Evolutionary conservation across 768 basidiomycete species (phyloP).

Genomic region (Suillus americanus): DNA sequence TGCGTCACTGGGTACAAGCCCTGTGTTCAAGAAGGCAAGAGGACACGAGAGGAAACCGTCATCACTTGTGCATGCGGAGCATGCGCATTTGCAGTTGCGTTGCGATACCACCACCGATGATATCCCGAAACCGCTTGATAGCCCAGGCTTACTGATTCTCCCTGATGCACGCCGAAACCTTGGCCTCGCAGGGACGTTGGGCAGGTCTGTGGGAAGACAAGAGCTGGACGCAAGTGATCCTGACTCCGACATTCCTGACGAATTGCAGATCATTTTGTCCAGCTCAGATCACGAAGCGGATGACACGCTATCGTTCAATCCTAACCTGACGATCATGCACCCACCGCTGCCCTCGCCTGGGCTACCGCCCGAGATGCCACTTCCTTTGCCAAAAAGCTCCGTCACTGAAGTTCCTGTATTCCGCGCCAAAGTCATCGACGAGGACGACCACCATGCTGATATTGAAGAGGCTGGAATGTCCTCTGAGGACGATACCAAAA

Average conservation of each 20-base stretch:
- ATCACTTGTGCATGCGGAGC: slow-evolving; percentile 21
- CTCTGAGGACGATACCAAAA: slow-evolving; percentile 68
- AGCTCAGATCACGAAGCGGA: slow-evolving; percentile 39
- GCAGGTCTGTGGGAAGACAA: slow-evolving; percentile 51
- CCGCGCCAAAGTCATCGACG: slow-evolving; percentile 45
- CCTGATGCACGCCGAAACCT: slow-evolving; percentile 55
- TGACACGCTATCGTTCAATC: slow-evolving; percentile 39
- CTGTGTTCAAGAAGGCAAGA: slow-evolving; percentile 35
- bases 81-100: slow-evolving; percentile 5
- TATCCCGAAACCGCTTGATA: slow-evolving; percentile 2
- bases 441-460: slow-evolving; percentile 40
- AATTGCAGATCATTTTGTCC: slow-evolving; percentile 63
- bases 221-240: slow-evolving; percentile 58
- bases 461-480: slow-evolving; percentile 39
- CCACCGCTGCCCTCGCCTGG: slow-evolving; percentile 36
- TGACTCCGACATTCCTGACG: slow-evolving; percentile 81
- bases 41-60: slow-evolving; percentile 25
- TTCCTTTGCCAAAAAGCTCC: slow-evolving; percentile 30
- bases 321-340: background rate
- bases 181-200: slow-evolving; percentile 68
- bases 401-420: slow-evolving; percentile 37
- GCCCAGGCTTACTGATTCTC: slow-evolving; percentile 39
- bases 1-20: slow-evolving; percentile 25
- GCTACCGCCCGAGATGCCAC: slow-evolving; percentile 41
- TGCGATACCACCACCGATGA: background rate